Conservation (phyloP, 495 filamentous ascomycete genomes). For the Podospora pseudoanserina region DNA sequence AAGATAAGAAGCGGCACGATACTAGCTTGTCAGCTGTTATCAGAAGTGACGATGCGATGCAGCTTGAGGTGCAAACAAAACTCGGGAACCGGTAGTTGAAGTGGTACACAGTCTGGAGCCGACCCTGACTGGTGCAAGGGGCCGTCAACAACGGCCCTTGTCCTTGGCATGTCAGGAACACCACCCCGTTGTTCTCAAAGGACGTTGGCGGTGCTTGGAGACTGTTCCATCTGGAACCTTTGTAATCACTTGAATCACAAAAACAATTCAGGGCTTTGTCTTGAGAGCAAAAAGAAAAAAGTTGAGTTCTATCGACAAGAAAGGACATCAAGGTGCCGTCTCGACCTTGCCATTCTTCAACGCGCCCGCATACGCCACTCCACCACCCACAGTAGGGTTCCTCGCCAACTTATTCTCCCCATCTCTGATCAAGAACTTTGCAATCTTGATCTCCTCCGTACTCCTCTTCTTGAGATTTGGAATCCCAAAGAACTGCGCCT, state of each 20-base stretch:
- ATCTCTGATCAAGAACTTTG: conserved; percentile 55
- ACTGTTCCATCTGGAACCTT: too few species aligned
- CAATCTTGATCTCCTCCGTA: conserved; percentile 53
- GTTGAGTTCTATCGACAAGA: too few species aligned
- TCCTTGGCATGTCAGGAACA: not conserved
- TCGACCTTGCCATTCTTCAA: conserved; percentile 17
- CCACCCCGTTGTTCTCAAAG: not conserved
- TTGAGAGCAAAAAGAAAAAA: too few species aligned
- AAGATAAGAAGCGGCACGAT: not conserved
- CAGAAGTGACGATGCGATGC: not conserved
- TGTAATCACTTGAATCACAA: too few species aligned
- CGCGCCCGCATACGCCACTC: conserved; percentile 37
- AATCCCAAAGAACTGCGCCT: conserved; percentile 50
- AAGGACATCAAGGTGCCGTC: too few species aligned
- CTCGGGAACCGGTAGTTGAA: not conserved
- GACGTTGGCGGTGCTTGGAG: too few species aligned
- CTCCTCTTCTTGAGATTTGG: conserved; percentile 41
- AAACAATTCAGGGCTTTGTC: too few species aligned
- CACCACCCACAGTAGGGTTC: conserved; percentile 22
- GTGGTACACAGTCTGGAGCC: not conserved
- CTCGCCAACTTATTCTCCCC: conserved; percentile 49
- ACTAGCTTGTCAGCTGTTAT: not conserved
- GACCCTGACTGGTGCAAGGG: not conserved
- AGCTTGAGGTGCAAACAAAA: not conserved
- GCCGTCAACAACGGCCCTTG: not conserved